Conservation (phyloP, 805 yeast genomes). For the Candida rishiriensis region DNA sequence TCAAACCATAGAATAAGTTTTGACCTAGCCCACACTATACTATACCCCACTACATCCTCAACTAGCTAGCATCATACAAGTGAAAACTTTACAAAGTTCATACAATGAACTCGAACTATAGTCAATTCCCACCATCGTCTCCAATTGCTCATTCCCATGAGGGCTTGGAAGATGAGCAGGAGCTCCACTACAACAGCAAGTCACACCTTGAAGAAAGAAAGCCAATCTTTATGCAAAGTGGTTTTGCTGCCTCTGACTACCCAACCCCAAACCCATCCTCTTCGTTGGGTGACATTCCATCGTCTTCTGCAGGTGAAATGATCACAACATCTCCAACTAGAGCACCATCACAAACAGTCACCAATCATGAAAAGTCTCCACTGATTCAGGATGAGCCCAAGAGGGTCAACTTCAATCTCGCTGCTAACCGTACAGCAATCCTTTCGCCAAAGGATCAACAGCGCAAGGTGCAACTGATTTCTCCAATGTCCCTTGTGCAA, state of each 20-base stretch:
- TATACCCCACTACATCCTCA: background rate
- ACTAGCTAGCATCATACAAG: background rate
- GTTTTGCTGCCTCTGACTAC: slow-evolving; percentile 30
- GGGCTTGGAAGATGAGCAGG: slow-evolving; percentile 4
- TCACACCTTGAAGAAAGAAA: background rate
- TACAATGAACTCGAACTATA: slow-evolving; percentile 4
- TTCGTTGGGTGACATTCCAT: slow-evolving; percentile 34
- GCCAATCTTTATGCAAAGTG: background rate
- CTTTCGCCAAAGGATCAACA: slow-evolving; percentile 16
- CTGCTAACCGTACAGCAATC: slow-evolving; percentile 30
- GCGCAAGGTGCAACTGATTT: slow-evolving; percentile 23
- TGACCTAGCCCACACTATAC: too few relatives aligned
- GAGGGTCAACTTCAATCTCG: slow-evolving; percentile 11
- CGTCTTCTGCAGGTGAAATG: slow-evolving; percentile 10
- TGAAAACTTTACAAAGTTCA: background rate
- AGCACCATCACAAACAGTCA: background rate
- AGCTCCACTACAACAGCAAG: background rate
- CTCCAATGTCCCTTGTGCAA: slow-evolving; percentile 35
- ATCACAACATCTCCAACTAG: slow-evolving; percentile 1
- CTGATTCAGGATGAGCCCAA: background rate
- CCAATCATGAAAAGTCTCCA: background rate
- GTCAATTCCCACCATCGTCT: slow-evolving; percentile 33
- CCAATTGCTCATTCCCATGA: slow-evolving; percentile 21
- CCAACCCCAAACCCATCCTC: slow-evolving; percentile 77
- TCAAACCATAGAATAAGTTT: too few relatives aligned